These are phyloP conservation scores for Lasiosphaeria ovina DNA, from an alignment of 495 filamentous ascomycete species.

Conservation along the genomic window DNA sequence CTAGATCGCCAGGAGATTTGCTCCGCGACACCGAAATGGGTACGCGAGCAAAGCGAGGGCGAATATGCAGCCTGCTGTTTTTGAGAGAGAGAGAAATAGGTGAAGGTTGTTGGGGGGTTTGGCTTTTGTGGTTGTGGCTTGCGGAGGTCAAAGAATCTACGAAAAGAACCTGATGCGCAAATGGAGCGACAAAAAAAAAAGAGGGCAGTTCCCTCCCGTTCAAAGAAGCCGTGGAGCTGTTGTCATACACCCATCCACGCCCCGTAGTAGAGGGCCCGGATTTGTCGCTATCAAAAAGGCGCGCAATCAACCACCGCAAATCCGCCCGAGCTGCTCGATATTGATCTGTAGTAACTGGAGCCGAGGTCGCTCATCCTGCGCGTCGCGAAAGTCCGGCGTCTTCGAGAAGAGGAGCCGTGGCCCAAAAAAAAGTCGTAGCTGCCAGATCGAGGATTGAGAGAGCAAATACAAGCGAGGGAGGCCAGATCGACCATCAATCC, in stretches of 20 bases:
- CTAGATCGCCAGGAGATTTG: too few relatives aligned
- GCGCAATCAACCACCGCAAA: conserved; percentile 1
- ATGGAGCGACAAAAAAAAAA: too few relatives aligned
- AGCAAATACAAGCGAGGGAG: neutral
- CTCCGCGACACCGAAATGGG: too few relatives aligned
- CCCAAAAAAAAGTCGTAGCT: neutral
- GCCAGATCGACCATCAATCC: neutral
- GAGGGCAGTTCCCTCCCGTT: neutral
- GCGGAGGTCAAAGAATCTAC: conserved; percentile 14
- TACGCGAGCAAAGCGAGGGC: too few relatives aligned
- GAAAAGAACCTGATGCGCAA: conserved; percentile 7
- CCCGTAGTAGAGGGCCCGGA: neutral
- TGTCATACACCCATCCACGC: neutral
- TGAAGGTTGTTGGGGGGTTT: too few relatives aligned
- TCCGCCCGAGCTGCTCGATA: conserved; percentile 5
- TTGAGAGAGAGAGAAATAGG: too few relatives aligned
- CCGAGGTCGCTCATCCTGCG: conserved; percentile 27
- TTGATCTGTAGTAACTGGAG: conserved; percentile 9
- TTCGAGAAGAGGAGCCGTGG: neutral
- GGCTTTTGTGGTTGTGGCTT: neutral
- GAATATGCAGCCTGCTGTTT: too few relatives aligned
- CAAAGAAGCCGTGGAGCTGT: conserved; percentile 2
- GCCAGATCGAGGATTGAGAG: neutral
- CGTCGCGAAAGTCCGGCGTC: neutral
- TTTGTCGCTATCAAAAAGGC: neutral